Percentiles rank a stretch among this genome's conserved stretches.
Conservation (phyloP, 306 rosid genomes). For the Ochetophila trinervis region DNA sequence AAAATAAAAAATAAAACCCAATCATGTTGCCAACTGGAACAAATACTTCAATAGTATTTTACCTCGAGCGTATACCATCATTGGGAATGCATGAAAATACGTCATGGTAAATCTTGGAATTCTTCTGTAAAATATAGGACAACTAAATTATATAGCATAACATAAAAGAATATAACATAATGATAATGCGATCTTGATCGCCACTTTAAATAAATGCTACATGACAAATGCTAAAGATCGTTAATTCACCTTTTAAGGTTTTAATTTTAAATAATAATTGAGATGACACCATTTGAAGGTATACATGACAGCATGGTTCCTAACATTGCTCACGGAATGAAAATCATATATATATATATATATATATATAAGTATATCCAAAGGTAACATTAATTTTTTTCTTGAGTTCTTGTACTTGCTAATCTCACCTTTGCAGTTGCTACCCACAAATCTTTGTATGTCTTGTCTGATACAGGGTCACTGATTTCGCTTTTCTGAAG, state of each 20-base stretch:
- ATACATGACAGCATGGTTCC: too few relatives aligned
- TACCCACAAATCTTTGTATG: conserved; percentile 47
- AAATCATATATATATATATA: too few relatives aligned
- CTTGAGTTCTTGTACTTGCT: not conserved
- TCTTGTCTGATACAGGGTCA: conserved; percentile 50
- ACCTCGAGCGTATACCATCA: conserved; percentile 43
- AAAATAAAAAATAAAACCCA: too few relatives aligned
- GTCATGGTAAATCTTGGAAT: conserved; percentile 38
- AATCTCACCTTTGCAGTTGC: conserved; percentile 49
- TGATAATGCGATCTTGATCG: too few relatives aligned
- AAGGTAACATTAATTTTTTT: not conserved
- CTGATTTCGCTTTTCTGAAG: conserved; percentile 41
- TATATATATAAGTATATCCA: too few relatives aligned
- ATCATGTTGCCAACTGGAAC: too few relatives aligned
- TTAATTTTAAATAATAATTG: too few relatives aligned
- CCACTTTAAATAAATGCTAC: too few relatives aligned
- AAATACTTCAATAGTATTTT: not conserved
- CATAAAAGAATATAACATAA: not conserved
- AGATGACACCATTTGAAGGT: too few relatives aligned
- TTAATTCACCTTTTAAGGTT: too few relatives aligned
- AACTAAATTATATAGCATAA: not conserved
- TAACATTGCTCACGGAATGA: too few relatives aligned
- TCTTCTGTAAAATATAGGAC: conserved; percentile 30
- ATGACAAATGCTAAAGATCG: too few relatives aligned
- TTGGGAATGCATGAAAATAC: conserved; percentile 47